phyloP scores from a whole-genome alignment of 2,329 filamentous ascomycete genomes.

The Fusarium neocosmosporiellum region DNA sequence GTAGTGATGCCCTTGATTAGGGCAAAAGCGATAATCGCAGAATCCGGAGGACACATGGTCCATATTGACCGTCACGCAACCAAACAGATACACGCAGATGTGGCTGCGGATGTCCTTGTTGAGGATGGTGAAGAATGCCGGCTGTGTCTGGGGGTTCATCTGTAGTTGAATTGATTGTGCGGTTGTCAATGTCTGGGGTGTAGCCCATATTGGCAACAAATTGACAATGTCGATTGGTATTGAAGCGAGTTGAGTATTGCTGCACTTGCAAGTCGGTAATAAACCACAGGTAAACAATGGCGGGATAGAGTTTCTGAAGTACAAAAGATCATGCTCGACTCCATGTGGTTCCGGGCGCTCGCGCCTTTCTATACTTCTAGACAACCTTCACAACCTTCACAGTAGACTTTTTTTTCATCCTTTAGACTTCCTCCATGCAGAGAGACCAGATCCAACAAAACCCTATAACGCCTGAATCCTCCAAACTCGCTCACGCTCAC shows the following conservation, averaged over 20 bases:
- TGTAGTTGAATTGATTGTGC: neutral
- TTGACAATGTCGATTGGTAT: neutral
- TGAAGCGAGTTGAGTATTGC: neutral
- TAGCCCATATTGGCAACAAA: neutral
- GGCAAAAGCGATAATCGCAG: too few relatives aligned
- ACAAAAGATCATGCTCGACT: neutral
- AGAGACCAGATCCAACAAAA: neutral
- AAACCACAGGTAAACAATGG: neutral
- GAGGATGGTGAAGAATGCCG: neutral
- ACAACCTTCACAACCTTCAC: neutral
- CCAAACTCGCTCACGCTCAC: neutral
- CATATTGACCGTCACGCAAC: neutral
- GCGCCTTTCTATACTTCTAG: conserved; percentile 5
- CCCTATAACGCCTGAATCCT: conserved; percentile 3
- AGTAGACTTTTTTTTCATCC: neutral
- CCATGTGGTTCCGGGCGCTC: neutral
- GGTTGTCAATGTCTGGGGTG: neutral
- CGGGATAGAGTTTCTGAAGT: neutral
- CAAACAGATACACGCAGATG: neutral
- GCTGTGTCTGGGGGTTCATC: neutral
- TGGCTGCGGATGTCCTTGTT: neutral
- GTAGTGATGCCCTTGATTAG: neutral
- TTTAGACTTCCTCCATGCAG: neutral
- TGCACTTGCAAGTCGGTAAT: neutral
- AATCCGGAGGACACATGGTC: neutral